Evolutionary conservation across 352 stramenopile species (phyloP), one percentile per base, ranked within the genome.

Genomic region (Pythium biforme): DNA sequence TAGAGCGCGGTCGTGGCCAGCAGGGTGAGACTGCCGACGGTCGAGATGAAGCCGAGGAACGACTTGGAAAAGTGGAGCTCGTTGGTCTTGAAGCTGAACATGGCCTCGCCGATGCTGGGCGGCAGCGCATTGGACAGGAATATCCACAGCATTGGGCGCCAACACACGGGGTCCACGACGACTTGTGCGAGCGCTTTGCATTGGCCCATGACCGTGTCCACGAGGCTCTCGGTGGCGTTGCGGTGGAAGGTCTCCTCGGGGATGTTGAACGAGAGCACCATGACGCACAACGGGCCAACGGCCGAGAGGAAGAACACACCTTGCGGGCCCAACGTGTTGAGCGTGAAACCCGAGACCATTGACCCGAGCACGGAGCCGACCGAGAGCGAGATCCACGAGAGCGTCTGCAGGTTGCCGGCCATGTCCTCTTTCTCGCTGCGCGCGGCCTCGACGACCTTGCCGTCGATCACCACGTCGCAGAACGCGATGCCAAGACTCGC

Each of bases 1-100:
- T 93, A 91, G 48, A 89, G 37, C 12, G 80, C 79, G 12, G 83
- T 93, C 4, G 81, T 90, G 41, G 73, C 77, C 22, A 93, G 64
- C 17, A 90, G 69, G 8, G 81, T 91, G 55, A 93, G 65, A 50
- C 77, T 89, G 19, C 83, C 83, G 22, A 90, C 64, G 0, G 80
- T 89, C 45, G 83, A 93, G 67, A 93, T 82, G 64, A 89, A 89
- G 22, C 81, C 81, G 10, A 93, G 74, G 65, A 93, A 93, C 10
- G 78, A 85, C 54, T 88, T 87, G 55, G 77, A 80, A 58, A 93
- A 93, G 59, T 76, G 59, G 25, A 93, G 68, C 62, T 91, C 81
- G 58, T 69, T 72, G 6, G 83, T 93, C 68, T 88, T 89, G 69
- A 93, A 93, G 70, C 75, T 90, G 76, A 92, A 93, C 79, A 90